phyloP scores from a whole-genome alignment of 495 filamentous ascomycete genomes.

The Aspergillus kassunensis region DNA sequence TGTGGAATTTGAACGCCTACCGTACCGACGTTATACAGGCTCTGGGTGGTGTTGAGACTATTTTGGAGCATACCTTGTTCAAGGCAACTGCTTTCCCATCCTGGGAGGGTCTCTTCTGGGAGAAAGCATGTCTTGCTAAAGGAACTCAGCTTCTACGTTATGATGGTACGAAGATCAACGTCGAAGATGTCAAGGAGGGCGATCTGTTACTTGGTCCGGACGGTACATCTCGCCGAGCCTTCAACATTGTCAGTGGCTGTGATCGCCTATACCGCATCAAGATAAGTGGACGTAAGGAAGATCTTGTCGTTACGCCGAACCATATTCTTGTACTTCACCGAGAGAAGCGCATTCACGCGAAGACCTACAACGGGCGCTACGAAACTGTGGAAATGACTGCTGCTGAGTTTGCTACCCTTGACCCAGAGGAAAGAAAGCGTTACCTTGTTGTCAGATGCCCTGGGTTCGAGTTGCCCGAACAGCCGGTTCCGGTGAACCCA shows the following conservation, averaged over 20 bases:
- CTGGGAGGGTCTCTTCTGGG: conserved; percentile 99
- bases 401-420: conserved; percentile 36
- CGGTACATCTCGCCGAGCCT: conserved; percentile 41
- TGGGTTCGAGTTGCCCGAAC: conserved; percentile 13
- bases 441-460: conserved; percentile 27
- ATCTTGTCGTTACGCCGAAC: conserved; percentile 45
- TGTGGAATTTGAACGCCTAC: conserved; percentile 99
- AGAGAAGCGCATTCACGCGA: conserved; percentile 17
- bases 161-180: conserved; percentile 38
- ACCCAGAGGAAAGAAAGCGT: conserved; percentile 22
- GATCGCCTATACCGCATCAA: conserved; percentile 44
- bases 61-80: conserved; percentile 97
- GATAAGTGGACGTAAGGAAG: conserved; percentile 33
- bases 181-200: conserved; percentile 46
- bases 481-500: conserved; percentile 2
- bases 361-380: conserved; percentile 14
- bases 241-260: conserved; percentile 44
- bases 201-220: conserved; percentile 47
- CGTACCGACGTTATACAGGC: conserved; percentile 98
- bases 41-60: conserved; percentile 98
- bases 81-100: conserved; percentile 98
- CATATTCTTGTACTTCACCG: conserved; percentile 44
- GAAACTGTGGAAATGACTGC: conserved; percentile 42
- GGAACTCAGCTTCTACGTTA: conserved; percentile 37
- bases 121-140: conserved; percentile 61